Percentiles rank a stretch among this genome's conserved stretches.
Evolutionary conservation across 805 yeast genomes (phyloP).

Genomic region (Gaillardinia entomophila): DNA sequence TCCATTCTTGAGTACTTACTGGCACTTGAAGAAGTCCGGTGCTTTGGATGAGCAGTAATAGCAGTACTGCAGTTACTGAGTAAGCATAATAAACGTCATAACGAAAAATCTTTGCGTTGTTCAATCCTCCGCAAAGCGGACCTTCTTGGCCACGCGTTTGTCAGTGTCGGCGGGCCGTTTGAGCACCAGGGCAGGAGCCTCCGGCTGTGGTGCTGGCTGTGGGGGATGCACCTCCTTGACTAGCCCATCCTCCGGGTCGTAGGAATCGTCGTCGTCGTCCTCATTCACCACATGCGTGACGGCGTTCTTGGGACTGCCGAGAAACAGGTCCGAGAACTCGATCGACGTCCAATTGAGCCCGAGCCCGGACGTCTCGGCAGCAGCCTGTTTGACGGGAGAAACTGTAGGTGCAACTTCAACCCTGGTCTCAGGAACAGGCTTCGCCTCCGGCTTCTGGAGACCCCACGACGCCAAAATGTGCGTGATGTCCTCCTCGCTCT

Average conservation of each 20-base stretch:
- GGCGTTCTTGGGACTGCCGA: conserved; percentile 11
- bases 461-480: background rate
- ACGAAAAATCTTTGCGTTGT: conserved; percentile 5
- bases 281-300: conserved; percentile 3
- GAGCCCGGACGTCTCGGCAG: background rate
- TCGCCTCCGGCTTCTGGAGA: background rate
- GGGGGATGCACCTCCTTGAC: too few species aligned
- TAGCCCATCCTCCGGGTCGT: conserved; percentile 14
- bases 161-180: conserved; percentile 14
- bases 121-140: conserved; percentile 20
- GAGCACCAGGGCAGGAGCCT: conserved; percentile 13
- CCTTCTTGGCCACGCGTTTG: conserved; percentile 19
- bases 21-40: conserved; percentile 88
- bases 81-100: too few species aligned
- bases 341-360: conserved; percentile 3
- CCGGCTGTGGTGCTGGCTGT: too few species aligned
- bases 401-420: too few species aligned
- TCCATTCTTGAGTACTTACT: conserved; percentile 76
- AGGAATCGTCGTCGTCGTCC: conserved; percentile 14
- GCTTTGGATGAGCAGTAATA: conserved; percentile 15
- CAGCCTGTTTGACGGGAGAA: background rate
- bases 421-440: too few species aligned
- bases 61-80: too few species aligned
- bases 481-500: background rate
- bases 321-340: conserved; percentile 10